A percentile compares a stretch with the other conserved stretches of the same genome.
phyloP scores from a whole-genome alignment of 208 protist species.

The Leishmania gerbilli region DNA sequence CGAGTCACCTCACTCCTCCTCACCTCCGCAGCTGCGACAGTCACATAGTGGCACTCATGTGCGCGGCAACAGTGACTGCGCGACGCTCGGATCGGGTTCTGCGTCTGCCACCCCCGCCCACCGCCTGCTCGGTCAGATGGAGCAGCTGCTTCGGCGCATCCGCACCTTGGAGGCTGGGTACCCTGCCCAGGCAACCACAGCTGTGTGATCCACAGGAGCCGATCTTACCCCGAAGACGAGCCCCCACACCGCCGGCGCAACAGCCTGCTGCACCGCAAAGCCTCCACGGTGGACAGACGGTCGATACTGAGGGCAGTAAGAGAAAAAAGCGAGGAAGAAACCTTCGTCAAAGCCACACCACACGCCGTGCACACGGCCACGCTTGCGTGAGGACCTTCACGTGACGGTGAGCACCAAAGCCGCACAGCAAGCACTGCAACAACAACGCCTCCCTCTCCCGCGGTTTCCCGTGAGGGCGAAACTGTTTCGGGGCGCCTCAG shows the following conservation, averaged over 20 bases:
- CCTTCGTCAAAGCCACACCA: not conserved
- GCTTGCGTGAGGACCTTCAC: not conserved
- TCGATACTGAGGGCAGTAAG: not conserved
- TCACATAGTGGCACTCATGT: not conserved
- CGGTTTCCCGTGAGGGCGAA: too few relatives aligned
- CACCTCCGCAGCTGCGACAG: not conserved
- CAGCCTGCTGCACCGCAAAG: not conserved
- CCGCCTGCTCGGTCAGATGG: constrained; percentile 28
- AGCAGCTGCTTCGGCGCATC: constrained; percentile 22
- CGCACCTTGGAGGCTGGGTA: constrained; percentile 20
- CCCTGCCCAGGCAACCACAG: not conserved
- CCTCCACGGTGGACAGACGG: not conserved
- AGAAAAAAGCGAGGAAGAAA: not conserved
- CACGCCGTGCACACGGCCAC: not conserved
- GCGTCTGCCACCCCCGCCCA: not conserved
- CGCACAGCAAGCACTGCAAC: not conserved
- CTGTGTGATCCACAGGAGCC: not conserved
- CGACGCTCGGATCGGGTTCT: not conserved
- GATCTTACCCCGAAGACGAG: not conserved
- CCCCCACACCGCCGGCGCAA: too few relatives aligned
- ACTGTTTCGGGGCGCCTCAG: not conserved
- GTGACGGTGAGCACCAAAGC: not conserved
- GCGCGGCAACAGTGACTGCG: not conserved
- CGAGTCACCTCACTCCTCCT: constrained; percentile 11
- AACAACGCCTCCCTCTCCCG: not conserved